phyloP scores from a whole-genome alignment of 768 basidiomycete species.

The Sporobolomyces phaffii region DNA sequence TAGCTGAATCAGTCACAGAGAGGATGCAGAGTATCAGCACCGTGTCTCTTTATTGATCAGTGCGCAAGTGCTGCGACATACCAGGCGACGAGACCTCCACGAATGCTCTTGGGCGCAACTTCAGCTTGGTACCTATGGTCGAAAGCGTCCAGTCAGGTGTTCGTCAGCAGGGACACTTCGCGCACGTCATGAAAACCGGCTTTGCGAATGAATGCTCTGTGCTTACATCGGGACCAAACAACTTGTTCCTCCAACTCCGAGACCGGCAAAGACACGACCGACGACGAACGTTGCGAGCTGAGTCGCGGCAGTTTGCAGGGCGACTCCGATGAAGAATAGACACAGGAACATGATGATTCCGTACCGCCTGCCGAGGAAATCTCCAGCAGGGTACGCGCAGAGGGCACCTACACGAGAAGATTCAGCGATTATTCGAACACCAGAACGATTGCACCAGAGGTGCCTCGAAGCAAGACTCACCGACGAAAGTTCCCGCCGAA shows the following conservation, averaged over 20 bases:
- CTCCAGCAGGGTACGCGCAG: constrained; percentile 53
- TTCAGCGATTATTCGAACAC: too few species aligned
- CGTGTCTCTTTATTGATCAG: too few species aligned
- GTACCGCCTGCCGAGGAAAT: constrained; percentile 53
- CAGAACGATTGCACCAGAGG: too few species aligned
- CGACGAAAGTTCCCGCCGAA: constrained; percentile 77
- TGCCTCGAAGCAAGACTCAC: neutral
- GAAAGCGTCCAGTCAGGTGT: constrained; percentile 48
- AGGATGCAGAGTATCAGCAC: too few species aligned
- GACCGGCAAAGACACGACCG: constrained; percentile 66
- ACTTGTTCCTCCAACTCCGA: constrained; percentile 46
- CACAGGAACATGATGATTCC: constrained; percentile 53
- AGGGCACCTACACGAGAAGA: neutral
- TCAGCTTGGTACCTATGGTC: constrained; percentile 55
- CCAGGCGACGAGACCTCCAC: constrained; percentile 62
- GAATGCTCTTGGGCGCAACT: constrained; percentile 64
- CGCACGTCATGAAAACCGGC: too few species aligned
- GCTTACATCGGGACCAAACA: constrained; percentile 51
- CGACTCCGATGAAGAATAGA: constrained; percentile 55
- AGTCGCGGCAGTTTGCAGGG: constrained; percentile 59
- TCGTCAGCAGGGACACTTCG: too few species aligned
- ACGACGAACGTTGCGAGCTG: constrained; percentile 57
- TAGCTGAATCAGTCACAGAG: neutral
- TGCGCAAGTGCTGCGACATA: constrained; percentile 46
- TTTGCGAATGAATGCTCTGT: too few species aligned